Evolutionary conservation across 1,284 basidiomycete genomes (phyloP).

Genomic region (Microbotryum intermedium): DNA sequence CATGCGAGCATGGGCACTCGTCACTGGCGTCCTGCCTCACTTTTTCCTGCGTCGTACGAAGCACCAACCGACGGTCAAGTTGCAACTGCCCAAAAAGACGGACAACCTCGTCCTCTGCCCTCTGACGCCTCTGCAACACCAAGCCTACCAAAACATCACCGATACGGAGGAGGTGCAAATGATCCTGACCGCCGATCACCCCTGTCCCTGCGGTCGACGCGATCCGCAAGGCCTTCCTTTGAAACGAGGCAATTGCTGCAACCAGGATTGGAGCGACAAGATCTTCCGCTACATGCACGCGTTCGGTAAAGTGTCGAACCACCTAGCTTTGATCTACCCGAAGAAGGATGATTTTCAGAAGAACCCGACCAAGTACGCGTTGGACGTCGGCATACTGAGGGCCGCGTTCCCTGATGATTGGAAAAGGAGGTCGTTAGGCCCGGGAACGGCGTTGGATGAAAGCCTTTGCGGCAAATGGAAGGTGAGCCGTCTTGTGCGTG

Average conservation of each 20-base stretch:
- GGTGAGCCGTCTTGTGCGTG: conserved; percentile 42
- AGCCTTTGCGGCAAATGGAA: conserved; percentile 74
- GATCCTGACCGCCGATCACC: conserved; percentile 57
- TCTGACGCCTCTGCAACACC: conserved; percentile 56
- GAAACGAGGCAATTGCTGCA: conserved; percentile 35
- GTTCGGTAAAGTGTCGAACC: conserved; percentile 75
- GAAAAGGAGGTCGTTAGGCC: conserved; percentile 26
- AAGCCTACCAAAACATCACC: conserved; percentile 62
- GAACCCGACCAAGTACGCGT: conserved; percentile 31
- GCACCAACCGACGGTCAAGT: conserved; percentile 8
- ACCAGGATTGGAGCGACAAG: conserved; percentile 21
- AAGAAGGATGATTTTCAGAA: conserved; percentile 44
- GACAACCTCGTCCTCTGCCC: conserved; percentile 87
- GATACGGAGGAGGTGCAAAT: conserved; percentile 54
- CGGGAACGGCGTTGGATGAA: conserved; percentile 35
- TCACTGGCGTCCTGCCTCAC: conserved; percentile 57
- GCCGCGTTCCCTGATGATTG: conserved; percentile 36
- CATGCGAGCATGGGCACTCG: conserved; percentile 44
- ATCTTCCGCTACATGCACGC: conserved; percentile 53
- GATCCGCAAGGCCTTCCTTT: conserved; percentile 36
- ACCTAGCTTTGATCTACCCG: conserved; percentile 69
- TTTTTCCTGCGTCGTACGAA: conserved; percentile 61
- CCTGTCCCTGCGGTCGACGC: conserved; percentile 58
- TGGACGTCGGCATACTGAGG: conserved; percentile 33
- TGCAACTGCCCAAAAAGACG: conserved; percentile 64